Evolutionary conservation across 2,329 filamentous ascomycete species (phyloP), one percentile per base, ranked within the genome.

Genomic region (Monilinia fructigena): DNA sequence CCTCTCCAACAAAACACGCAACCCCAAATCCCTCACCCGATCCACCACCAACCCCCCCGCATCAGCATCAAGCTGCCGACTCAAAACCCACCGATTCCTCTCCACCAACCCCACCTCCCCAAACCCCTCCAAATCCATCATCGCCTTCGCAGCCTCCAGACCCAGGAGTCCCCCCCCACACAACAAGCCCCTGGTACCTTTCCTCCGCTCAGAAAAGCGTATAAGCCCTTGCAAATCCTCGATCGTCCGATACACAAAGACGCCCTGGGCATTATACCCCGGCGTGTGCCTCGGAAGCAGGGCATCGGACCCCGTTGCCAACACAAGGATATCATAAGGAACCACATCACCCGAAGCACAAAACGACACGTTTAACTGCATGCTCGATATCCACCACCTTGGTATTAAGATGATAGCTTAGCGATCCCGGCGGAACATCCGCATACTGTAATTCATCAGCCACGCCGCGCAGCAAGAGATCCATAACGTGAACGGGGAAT

Each of bases 181-280:
- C 90, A 0, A 95, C 92, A 5, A 87, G 85, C 0, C 90, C 2
- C 85, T 84, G 2, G 87, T 86, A 5, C 86, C 91, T 71, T 87
- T 89, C 45, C 86, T 85, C 14, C 81, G 80, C 0, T 85, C 82
- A 0, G 91, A 86, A 74, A 90, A 96, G 1, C 82, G 80, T 66
- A 97, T 96, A 4, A 97, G 83, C 54, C 83, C 85, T 74, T 93
- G 83, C 47, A 97, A 79, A 75, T 97, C 93, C 2, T 90, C 86
- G 68, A 97, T 93, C 0, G 89, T 96, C 58, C 93, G 85, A 76
- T 97, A 96, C 10, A 96, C 92, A 73, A 97, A 97, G 3, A 96
- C 90, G 1, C 93, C 93, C 31, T 86, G 86, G 14, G 91, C 91
- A 75, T 94, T 88, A 73, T 93, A 82, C 50, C 91, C 91, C 0